Base-by-base conservation (phyloP, 768 basidiomycete species). In the Coprinopsis marcescibilis region DNA sequence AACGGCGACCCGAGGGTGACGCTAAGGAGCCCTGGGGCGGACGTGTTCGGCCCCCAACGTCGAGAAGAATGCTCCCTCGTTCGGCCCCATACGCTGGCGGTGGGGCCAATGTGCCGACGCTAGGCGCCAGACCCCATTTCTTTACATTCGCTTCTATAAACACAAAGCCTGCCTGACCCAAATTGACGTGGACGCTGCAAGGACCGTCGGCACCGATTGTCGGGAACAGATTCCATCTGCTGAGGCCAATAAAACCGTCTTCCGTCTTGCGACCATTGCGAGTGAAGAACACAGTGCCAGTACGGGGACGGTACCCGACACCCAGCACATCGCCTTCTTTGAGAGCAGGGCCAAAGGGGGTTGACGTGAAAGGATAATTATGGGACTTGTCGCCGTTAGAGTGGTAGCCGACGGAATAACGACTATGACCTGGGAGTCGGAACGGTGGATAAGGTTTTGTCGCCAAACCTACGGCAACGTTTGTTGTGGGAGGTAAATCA, bases 111-210 rank as follows among this genome's bases (percentile, higher is more conserved):
- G 96, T 98, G 38, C 96, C 96, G 12, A 94, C 85, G 62, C 93
- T 96, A 6, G 96, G 96, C 26, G 96, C 96, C 25, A 98, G 67
- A 14, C 96, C 96, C 96, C 96, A 99, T 63, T 97, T 98, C 77
- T 99, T 99, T 52, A 99, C 96, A 60, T 99, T 97, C 26, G 96
- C 96, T 68, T 99, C 96, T 58, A 99, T 97, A 57, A 96, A 98
- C 30, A 98, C 96, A 61, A 99, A 99, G 3, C 96, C 96, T 3
- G 90, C 85, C 66, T 98, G 96, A 6, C 96, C 96, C 12, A 99
- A 78, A 63, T 99, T 99, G 59, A 97, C 89, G 57, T 99, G 96
- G 6, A 99, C 83, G 53, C 87, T 94, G 64, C 92, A 95, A 4
- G 95, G 89, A 0, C 95, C 94, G 59, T 95, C 90, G 14, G 95